Evolutionary conservation across 768 basidiomycete genomes (phyloP), one percentile per base, ranked within the genome.

Genomic region (Favolaschia claudopus): DNA sequence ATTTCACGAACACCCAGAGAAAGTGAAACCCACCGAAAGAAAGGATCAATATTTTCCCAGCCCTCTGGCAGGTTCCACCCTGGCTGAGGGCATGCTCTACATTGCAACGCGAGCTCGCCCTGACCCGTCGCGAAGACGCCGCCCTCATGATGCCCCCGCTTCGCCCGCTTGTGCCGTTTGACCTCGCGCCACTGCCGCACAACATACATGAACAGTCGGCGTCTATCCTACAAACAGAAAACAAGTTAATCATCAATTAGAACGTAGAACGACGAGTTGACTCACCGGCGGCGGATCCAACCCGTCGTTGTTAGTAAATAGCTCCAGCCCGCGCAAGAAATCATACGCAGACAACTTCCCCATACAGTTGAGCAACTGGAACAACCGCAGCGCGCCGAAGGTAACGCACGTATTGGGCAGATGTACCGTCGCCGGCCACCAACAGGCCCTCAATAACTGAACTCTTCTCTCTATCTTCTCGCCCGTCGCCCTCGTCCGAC

Each of bases 61-160:
- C 9, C 13, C 19, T 22, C 34, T 62, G 20, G 39, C 25, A 63
- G 7, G 37, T 63, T 63, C 1, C n/a, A 31, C 0, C 29, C 52
- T 5, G 62, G 62, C 10, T 60, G 17, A 0, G 62, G 62, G 25
- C 62, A 63, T 4, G 52, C 59, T 3, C 40, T 42, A 32, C 62
- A 63, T 2, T 6, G 13, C 10, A 63, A 8, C 0, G 59, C 62
- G 0, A 52, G 25, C 19, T 43, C 56, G 7, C 58, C 62, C 25
- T 47, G 31, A 17, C 12, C 5, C 1, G 55, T 56, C 0, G 42
- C 50, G 1, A 1, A 7, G 7, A 59, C 38, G 2, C 62, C 62
- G 3, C 17, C 19, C 2, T 43, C 43, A n/a, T 38, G 34, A 28
- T 52, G 58, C 5, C 42, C 58, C 7, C 56, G 17, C 1, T 58